Evolutionary conservation across 2,329 filamentous ascomycete genomes (phyloP).

Genomic region (Colletotrichum simmondsii): DNA sequence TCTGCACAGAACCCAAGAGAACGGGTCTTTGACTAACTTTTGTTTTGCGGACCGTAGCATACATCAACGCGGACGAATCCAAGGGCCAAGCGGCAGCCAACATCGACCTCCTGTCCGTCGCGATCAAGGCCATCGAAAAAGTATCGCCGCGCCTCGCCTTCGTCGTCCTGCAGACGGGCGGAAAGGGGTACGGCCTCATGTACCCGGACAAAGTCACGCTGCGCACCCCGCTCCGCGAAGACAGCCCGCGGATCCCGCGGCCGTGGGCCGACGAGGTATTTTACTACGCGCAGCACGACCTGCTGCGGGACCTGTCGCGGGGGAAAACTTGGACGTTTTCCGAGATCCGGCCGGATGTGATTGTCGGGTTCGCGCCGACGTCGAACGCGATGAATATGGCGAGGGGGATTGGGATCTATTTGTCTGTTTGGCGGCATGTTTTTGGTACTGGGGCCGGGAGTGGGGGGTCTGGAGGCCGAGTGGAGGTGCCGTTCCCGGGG

Average conservation of each 20-base stretch:
- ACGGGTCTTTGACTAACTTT: too few relatives aligned
- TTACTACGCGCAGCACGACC: slow-evolving; percentile 34
- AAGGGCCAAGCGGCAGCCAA: too few relatives aligned
- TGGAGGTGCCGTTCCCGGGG: slow-evolving; percentile 32
- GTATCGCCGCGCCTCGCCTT: slow-evolving; percentile 14
- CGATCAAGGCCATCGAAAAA: slow-evolving; percentile 1
- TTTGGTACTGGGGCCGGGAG: slow-evolving; percentile 24
- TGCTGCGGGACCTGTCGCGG: slow-evolving; percentile 13
- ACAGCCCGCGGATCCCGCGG: slow-evolving; percentile 30
- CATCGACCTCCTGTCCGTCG: neutral
- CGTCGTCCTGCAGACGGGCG: slow-evolving; percentile 35
- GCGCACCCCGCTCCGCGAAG: slow-evolving; percentile 23
- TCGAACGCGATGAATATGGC: slow-evolving; percentile 35
- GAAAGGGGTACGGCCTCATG: slow-evolving; percentile 35
- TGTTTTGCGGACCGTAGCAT: too few relatives aligned
- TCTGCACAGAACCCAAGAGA: too few relatives aligned
- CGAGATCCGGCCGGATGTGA: slow-evolving; percentile 36
- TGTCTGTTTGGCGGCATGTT: slow-evolving; percentile 29
- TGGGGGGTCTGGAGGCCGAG: too few relatives aligned
- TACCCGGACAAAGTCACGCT: slow-evolving; percentile 12
- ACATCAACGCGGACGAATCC: too few relatives aligned
- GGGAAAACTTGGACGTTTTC: slow-evolving; percentile 35
- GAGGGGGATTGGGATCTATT: slow-evolving; percentile 33
- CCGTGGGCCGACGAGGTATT: slow-evolving; percentile 35
- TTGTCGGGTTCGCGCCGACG: slow-evolving; percentile 34